Conservation (phyloP, 139 green algal species). For the Chlorella sp. region DNA sequence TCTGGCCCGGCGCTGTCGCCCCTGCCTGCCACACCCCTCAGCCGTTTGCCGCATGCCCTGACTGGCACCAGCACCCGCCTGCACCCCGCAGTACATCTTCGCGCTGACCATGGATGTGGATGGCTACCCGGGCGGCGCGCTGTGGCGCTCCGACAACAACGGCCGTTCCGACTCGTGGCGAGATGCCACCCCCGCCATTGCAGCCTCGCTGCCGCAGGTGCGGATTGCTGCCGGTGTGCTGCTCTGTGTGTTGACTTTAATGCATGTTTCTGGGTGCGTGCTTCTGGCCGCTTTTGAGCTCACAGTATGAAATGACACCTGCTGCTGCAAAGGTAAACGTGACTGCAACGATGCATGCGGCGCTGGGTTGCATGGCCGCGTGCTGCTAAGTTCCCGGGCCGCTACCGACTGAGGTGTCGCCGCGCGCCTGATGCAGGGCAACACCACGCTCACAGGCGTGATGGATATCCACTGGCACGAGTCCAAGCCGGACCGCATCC, state of each 20-base stretch:
- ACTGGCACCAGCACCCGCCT: neutral
- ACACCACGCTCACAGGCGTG: slow-evolving; percentile 41
- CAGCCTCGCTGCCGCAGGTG: slow-evolving; percentile 32
- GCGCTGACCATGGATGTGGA: slow-evolving; percentile 42
- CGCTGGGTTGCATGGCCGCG: no score
- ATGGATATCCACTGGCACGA: slow-evolving; percentile 46
- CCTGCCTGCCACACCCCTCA: neutral
- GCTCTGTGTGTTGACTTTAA: no score
- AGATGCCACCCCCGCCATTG: slow-evolving; percentile 45
- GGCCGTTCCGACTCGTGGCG: slow-evolving; percentile 46
- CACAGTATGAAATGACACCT: no score
- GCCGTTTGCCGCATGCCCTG: neutral
- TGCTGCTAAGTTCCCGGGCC: no score
- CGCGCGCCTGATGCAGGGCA: neutral
- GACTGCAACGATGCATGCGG: no score
- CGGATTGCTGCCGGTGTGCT: no score
- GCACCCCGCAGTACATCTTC: slow-evolving; percentile 53
- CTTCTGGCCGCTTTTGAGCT: no score
- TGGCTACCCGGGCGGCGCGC: slow-evolving; percentile 43
- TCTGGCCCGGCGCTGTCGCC: no score
- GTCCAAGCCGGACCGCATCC: slow-evolving; percentile 41
- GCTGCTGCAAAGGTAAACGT: no score
- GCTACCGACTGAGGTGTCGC: no score
- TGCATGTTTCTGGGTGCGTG: no score
- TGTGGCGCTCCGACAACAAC: slow-evolving; percentile 58